Conservation (phyloP, 305 asterid genomes). For the Fraxinus paxiana region DNA sequence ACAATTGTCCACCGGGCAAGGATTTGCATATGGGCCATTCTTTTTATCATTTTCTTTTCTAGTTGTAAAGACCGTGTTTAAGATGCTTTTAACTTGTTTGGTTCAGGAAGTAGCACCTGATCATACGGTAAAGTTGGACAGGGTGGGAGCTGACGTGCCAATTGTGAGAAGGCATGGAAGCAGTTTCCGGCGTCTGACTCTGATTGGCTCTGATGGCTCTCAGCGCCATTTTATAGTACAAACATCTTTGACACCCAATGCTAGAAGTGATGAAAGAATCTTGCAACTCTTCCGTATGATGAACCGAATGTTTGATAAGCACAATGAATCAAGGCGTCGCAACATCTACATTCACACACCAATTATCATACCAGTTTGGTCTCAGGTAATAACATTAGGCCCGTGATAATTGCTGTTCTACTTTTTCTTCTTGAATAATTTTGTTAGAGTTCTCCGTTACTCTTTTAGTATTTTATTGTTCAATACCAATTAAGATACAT, state of each 20-base stretch:
- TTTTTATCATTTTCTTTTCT: not conserved
- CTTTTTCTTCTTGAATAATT: not conserved
- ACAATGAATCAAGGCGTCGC: conserved; percentile 96
- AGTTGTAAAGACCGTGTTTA: not conserved
- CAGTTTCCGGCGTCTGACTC: conserved; percentile 96
- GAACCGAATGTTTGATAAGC: conserved; percentile 98
- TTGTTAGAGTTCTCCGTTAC: not conserved
- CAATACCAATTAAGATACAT: not conserved
- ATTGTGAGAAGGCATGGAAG: conserved; percentile 98
- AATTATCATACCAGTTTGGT: conserved; percentile 97
- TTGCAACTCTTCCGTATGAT: conserved; percentile 96
- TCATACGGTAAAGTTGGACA: conserved; percentile 94
- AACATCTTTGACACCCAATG: conserved; percentile 97
- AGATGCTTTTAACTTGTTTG: not conserved
- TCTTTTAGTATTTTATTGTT: not conserved
- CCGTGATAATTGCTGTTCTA: not conserved
- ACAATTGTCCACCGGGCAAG: not conserved
- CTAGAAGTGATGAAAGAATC: conserved; percentile 98
- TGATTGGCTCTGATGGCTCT: conserved; percentile 98
- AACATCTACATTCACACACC: conserved; percentile 96
- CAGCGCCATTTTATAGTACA: conserved; percentile 98
- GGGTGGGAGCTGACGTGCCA: conserved; percentile 96
- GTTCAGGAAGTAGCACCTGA: conserved; percentile 95
- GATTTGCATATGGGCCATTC: not conserved
- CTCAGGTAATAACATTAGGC: conserved; percentile 62